Percentiles rank a stretch among this genome's conserved stretches.
These are phyloP conservation scores for Kluyveromyces nonfermentans DNA, from an alignment of 805 yeast species.

Conservation along the genomic window DNA sequence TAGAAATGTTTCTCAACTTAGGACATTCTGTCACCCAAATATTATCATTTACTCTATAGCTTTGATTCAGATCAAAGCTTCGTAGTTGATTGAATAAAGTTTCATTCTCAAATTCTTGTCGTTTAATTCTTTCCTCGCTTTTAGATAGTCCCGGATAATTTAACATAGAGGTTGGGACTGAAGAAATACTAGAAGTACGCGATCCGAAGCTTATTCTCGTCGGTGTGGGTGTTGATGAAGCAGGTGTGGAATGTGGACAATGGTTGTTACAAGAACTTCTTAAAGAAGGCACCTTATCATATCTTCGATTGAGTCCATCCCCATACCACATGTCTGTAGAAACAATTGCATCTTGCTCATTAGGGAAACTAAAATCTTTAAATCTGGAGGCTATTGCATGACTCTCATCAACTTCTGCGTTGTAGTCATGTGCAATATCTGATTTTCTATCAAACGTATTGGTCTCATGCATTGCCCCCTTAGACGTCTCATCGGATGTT, in stretches of 20 bases:
- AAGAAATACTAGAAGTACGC: not conserved
- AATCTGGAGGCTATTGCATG: not conserved
- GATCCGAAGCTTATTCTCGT: constrained; percentile 1
- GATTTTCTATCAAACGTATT: no score
- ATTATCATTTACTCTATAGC: not conserved
- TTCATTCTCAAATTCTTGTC: constrained; percentile 8
- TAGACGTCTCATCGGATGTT: no score
- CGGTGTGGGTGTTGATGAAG: not conserved
- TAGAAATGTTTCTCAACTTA: not conserved
- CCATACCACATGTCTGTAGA: not conserved
- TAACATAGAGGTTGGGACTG: not conserved
- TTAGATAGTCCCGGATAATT: not conserved
- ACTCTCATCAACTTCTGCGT: not conserved
- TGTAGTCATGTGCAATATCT: not conserved
- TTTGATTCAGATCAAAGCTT: not conserved
- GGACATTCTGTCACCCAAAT: not conserved
- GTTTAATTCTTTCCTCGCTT: not conserved
- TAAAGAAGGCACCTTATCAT: not conserved
- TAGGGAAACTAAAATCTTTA: constrained; percentile 6
- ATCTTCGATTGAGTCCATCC: not conserved
- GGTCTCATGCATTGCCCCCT: no score
- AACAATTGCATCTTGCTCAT: not conserved
- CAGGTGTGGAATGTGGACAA: not conserved
- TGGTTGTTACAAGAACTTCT: not conserved
- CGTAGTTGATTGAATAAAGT: constrained; percentile 8